A percentile compares a stretch with the other conserved stretches of the same genome.
phyloP scores from a whole-genome alignment of 2,329 filamentous ascomycete genomes.

The Chaetomiaceae sp. region DNA sequence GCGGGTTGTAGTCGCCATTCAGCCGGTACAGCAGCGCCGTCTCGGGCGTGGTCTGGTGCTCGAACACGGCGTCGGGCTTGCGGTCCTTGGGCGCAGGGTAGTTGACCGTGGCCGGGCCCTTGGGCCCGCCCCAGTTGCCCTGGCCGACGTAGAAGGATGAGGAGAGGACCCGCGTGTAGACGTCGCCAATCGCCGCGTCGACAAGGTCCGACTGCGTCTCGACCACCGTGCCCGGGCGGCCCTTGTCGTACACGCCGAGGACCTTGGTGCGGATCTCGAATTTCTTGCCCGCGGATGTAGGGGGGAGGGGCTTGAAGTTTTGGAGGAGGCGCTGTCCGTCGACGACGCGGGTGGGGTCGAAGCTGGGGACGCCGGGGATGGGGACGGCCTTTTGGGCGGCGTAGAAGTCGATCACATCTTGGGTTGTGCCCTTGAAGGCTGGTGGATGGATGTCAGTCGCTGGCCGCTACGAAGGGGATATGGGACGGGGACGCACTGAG shows the following conservation, averaged over 20 bases:
- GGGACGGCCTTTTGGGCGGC: constrained; percentile 58
- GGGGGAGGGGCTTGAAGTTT: constrained; percentile 71
- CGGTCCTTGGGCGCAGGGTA: constrained; percentile 69
- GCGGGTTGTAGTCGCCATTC: constrained; percentile 92
- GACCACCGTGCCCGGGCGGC: constrained; percentile 74
- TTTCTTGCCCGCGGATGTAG: constrained; percentile 63
- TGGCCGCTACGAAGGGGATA: not conserved
- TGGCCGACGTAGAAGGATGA: constrained; percentile 78
- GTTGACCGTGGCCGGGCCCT: constrained; percentile 74
- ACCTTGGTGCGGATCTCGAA: constrained; percentile 77
- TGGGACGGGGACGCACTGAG: constrained; percentile 53
- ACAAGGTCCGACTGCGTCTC: constrained; percentile 76
- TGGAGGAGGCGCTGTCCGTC: constrained; percentile 80
- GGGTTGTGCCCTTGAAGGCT: constrained; percentile 72
- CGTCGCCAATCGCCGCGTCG: constrained; percentile 62
- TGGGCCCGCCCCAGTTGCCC: constrained; percentile 80
- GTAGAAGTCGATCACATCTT: constrained; percentile 84
- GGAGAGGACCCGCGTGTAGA: constrained; percentile 65
- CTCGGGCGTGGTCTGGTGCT: constrained; percentile 66
- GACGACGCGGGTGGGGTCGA: constrained; percentile 69
- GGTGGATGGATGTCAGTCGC: constrained; percentile 6
- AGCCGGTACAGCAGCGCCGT: constrained; percentile 76
- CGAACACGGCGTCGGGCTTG: constrained; percentile 65
- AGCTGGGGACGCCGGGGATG: constrained; percentile 72
- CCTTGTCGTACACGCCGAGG: constrained; percentile 85